A percentile compares a stretch with the other conserved stretches of the same genome.
phyloP scores from a whole-genome alignment of 345 rosid species.

The Nasturtium officinale region DNA sequence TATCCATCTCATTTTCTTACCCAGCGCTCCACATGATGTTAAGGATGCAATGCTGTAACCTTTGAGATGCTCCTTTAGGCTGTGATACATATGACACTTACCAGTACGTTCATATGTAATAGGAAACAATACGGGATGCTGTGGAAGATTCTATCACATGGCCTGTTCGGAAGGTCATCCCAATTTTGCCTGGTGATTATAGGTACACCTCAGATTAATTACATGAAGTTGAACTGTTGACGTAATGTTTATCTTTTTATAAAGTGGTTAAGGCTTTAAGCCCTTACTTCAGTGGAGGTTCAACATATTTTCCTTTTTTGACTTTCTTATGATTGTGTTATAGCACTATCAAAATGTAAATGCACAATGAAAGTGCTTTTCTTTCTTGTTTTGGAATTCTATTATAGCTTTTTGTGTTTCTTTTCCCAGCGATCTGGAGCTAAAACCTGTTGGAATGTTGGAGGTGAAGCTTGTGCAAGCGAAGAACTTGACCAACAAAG shows the following conservation, averaged over 20 bases:
- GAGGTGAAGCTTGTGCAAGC: conserved; percentile 99
- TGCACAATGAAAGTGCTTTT: conserved; percentile 15
- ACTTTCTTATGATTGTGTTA: background rate
- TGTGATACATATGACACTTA: conserved; percentile 17
- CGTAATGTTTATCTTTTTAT: conserved; percentile 3
- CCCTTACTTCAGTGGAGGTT: conserved; percentile 1
- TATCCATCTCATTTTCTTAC: conserved; percentile 19
- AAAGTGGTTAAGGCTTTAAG: conserved; percentile 13
- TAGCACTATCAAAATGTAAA: background rate
- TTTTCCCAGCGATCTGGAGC: conserved; percentile 77
- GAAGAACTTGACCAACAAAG: conserved; percentile 88
- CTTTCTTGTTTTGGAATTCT: conserved; percentile 13
- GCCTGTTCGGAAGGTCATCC: conserved; percentile 97
- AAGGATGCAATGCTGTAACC: conserved; percentile 14
- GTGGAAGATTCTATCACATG: conserved; percentile 96
- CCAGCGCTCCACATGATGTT: conserved; percentile 10
- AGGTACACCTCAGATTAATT: conserved; percentile 56
- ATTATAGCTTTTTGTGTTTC: conserved; percentile 27
- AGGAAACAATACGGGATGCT: conserved; percentile 92
- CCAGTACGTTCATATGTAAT: conserved; percentile 40
- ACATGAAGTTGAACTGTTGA: conserved; percentile 25
- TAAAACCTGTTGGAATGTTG: conserved; percentile 85
- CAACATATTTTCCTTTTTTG: background rate
- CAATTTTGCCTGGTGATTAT: conserved; percentile 97
- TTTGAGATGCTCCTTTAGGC: conserved; percentile 23